Base-by-base conservation (phyloP, 768 basidiomycete genomes). In the Pseudohyphozyma bogoriensis region DNA sequence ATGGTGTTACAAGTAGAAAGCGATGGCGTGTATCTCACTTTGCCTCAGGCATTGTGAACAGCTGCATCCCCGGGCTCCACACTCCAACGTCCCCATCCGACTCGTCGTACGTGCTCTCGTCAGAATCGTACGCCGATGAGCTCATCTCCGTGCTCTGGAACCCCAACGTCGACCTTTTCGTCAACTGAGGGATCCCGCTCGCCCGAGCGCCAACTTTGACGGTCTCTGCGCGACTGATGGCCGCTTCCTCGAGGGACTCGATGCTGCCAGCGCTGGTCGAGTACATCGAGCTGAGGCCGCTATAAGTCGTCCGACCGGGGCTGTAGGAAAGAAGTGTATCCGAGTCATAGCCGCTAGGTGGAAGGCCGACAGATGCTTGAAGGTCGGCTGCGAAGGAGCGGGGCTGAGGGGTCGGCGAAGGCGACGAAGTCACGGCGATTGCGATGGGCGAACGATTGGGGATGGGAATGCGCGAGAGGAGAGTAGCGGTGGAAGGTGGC, bases 241-340 rank as follows among this genome's bases (percentile, higher is more conserved):
- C 59, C 28, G 50, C 59, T 37, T 60, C 59, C 33, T 60, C 59
- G 47, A 60, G 54, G 47, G 59, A 60, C 40, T 60, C 59, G 32
- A 60, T 50, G n/a, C 53, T 55, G 28, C 47, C 59, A 18, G 53
- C 47, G 31, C 46, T 35, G 47, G 53, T 55, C 59, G 59, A 55
- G 47, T 55, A 60, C 37, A 60, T 40, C 24, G 45, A 45, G 51
- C 33, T 37, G 35, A 39, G 20, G 35, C 49, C 10, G 11, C 37
- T 18, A 18, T 37, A 37, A 18, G 37, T 18, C 18, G 11, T 10
- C 11, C 10, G 10, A 18, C 37, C 37, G 10, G 37, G 37, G n/a
- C n/a, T n/a, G 37, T 37, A 37, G 11, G 53, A 42, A 33, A 53
- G 42, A 46, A 60, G 54, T 3, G 59, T 53, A 47, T 60, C 59